These are phyloP conservation scores for Vigna hirtella DNA, from an alignment of 306 rosid species.

Conservation along the genomic window DNA sequence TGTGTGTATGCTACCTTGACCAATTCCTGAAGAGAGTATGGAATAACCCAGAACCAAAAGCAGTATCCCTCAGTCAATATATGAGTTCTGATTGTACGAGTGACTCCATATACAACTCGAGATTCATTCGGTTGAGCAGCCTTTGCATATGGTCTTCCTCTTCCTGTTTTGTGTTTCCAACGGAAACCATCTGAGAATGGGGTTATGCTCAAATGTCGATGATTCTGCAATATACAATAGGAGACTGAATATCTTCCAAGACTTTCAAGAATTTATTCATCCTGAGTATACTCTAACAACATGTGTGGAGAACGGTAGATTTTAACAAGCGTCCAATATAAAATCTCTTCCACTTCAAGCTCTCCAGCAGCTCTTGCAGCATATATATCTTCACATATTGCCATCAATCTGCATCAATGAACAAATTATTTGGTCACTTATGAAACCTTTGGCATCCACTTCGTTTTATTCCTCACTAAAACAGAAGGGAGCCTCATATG, in stretches of 20 bases:
- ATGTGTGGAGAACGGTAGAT: slow-evolving; percentile 93
- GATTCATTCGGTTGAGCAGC: slow-evolving; percentile 29
- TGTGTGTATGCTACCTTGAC: slow-evolving; percentile 1
- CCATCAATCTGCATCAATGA: slow-evolving; percentile 70
- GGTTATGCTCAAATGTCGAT: slow-evolving; percentile 21
- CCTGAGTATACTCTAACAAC: slow-evolving; percentile 87
- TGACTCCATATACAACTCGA: slow-evolving; percentile 25
- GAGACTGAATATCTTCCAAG: slow-evolving; percentile 17
- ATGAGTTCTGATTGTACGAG: slow-evolving; percentile 13
- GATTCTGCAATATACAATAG: background rate
- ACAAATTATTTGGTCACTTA: slow-evolving; percentile 31
- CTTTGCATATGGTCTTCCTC: slow-evolving; percentile 29
- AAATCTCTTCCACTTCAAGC: slow-evolving; percentile 88
- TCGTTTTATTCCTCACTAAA: slow-evolving; percentile 31
- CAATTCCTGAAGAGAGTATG: slow-evolving; percentile 26
- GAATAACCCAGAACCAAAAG: slow-evolving; percentile 24
- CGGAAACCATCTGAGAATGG: slow-evolving; percentile 13
- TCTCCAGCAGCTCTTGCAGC: slow-evolving; percentile 96
- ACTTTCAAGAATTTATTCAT: slow-evolving; percentile 53
- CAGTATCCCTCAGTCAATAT: slow-evolving; percentile 29
- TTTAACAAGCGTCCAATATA: slow-evolving; percentile 92
- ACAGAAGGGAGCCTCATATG: slow-evolving; percentile 22
- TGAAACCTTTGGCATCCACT: slow-evolving; percentile 20
- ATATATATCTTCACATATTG: slow-evolving; percentile 89
- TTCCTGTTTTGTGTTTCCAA: slow-evolving; percentile 33